A percentile compares a stretch with the other conserved stretches of the same genome.
Conservation (phyloP, 345 rosid species). For the Hibiscus tridactylites region DNA sequence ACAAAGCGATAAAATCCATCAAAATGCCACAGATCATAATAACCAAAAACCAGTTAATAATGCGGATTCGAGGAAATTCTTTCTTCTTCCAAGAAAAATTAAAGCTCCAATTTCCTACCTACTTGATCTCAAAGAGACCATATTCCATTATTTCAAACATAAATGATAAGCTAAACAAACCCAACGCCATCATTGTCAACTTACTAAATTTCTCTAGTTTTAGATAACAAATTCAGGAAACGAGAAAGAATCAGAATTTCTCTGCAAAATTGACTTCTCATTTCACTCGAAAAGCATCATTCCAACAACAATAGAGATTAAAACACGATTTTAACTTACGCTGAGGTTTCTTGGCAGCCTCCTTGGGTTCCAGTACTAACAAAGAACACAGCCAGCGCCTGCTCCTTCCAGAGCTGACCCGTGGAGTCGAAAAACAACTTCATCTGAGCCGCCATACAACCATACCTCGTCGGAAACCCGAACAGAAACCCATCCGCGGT, state of each 20-base stretch:
- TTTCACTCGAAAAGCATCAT: not conserved
- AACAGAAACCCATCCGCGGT: constrained; percentile 55
- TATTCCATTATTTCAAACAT: not conserved
- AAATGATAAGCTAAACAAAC: not conserved
- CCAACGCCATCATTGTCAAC: not conserved
- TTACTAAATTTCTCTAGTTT: not conserved
- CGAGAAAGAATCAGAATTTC: no score
- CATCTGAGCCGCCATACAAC: constrained; percentile 80
- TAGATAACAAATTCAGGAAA: not conserved
- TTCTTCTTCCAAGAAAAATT: not conserved
- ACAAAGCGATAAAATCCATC: not conserved
- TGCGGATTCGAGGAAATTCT: not conserved
- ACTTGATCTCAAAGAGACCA: not conserved
- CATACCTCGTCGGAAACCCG: constrained; percentile 79
- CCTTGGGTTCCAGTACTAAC: constrained; percentile 88
- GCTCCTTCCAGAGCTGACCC: constrained; percentile 51
- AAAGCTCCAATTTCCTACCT: not conserved
- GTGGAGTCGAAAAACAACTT: constrained; percentile 71
- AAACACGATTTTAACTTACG: constrained; percentile 28
- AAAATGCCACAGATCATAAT: not conserved
- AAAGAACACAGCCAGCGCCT: constrained; percentile 71
- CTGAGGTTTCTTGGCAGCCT: constrained; percentile 88
- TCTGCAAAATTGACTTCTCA: not conserved
- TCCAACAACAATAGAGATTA: not conserved
- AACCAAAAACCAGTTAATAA: not conserved